These are phyloP conservation scores for Orychophragmus violaceus DNA, from an alignment of 345 rosid species.

Conservation along the genomic window DNA sequence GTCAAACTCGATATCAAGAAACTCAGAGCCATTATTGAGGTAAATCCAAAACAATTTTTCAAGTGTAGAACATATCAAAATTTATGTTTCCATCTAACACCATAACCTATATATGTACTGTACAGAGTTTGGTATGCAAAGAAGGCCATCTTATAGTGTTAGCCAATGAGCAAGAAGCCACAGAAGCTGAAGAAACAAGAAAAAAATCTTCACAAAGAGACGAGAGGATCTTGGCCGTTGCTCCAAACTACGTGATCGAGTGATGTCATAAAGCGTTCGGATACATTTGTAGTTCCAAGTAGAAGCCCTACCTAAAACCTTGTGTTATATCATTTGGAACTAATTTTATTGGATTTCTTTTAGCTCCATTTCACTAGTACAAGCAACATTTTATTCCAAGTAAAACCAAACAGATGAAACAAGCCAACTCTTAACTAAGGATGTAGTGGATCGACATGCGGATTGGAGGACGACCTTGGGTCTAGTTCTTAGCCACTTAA, in stretches of 20 bases:
- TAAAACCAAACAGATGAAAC: background rate
- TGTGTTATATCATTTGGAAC: background rate
- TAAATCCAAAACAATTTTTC: conserved; percentile 10
- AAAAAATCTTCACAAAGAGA: conserved; percentile 47
- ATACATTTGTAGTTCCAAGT: background rate
- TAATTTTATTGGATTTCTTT: background rate
- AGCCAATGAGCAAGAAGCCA: conserved; percentile 53
- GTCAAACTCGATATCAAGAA: conserved; percentile 59
- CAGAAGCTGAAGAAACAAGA: conserved; percentile 37
- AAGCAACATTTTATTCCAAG: background rate
- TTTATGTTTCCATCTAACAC: background rate
- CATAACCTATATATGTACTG: background rate
- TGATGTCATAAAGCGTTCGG: conserved; percentile 22
- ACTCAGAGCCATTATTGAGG: conserved; percentile 87
- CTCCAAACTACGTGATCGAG: conserved; percentile 78
- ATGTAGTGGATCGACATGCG: background rate
- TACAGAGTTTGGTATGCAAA: conserved; percentile 78
- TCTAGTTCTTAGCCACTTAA: no score
- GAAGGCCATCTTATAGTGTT: conserved; percentile 85
- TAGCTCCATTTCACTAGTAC: background rate
- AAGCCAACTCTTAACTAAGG: background rate
- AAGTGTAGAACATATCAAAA: background rate
- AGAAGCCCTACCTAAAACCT: background rate
- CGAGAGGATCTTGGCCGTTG: conserved; percentile 77
- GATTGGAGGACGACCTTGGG: no score